A percentile compares a stretch with the other conserved stretches of the same genome.
These are phyloP conservation scores for Monilinia fructigena DNA, from an alignment of 2,329 filamentous ascomycete species.

Conservation along the genomic window DNA sequence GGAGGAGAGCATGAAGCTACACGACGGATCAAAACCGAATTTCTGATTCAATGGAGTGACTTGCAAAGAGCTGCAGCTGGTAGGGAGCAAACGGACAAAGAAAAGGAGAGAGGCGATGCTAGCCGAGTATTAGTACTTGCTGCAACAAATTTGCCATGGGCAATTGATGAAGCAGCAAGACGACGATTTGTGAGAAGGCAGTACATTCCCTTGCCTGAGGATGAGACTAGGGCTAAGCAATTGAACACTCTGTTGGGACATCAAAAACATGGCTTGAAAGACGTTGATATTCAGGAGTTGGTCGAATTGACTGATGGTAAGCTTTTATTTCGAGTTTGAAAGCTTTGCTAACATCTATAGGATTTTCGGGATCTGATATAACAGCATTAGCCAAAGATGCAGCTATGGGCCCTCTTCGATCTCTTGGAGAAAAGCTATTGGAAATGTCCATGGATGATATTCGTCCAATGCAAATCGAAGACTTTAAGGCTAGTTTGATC, in stretches of 20 bases:
- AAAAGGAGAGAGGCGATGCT: constrained; percentile 74
- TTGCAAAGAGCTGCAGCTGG: constrained; percentile 89
- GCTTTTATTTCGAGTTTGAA: constrained; percentile 12
- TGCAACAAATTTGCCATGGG: constrained; percentile 95
- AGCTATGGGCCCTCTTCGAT: constrained; percentile 91
- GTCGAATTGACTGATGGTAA: constrained; percentile 71
- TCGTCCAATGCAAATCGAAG: constrained; percentile 74
- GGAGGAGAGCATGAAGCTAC: constrained; percentile 92
- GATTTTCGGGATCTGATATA: constrained; percentile 97
- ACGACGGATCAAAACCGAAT: constrained; percentile 93
- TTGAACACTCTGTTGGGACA: constrained; percentile 76
- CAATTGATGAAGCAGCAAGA: constrained; percentile 92
- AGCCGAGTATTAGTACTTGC: constrained; percentile 89
- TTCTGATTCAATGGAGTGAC: constrained; percentile 96
- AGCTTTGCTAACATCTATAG: constrained; percentile 47
- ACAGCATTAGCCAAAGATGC: constrained; percentile 96
- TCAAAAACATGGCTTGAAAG: constrained; percentile 67
- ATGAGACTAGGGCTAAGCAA: constrained; percentile 75
- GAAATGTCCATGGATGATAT: constrained; percentile 95
- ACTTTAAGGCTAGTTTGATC: constrained; percentile 79
- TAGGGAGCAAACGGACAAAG: constrained; percentile 64
- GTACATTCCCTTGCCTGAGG: constrained; percentile 92
- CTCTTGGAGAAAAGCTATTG: constrained; percentile 83
- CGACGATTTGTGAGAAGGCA: constrained; percentile 88
- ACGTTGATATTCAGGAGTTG: constrained; percentile 68